Evolutionary conservation across 2,329 filamentous ascomycete genomes (phyloP).

Genomic region (Cercospora zeae-maydis): DNA sequence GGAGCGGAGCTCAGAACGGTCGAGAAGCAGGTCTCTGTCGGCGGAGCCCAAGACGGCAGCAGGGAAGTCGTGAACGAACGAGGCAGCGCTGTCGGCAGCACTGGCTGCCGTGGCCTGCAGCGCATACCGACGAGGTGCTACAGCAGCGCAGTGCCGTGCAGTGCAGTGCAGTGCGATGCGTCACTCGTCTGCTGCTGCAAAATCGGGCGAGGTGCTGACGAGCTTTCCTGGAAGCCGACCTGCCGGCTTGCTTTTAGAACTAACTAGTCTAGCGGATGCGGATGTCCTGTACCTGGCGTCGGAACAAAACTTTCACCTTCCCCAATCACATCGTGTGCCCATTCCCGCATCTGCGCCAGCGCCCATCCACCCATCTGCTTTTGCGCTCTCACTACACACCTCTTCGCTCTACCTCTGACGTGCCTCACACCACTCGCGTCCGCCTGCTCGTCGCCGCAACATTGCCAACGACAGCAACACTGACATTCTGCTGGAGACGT

Average conservation of each 20-base stretch:
- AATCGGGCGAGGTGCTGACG: no score
- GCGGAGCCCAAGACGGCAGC: background rate
- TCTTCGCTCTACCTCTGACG: background rate
- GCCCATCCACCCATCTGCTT: background rate
- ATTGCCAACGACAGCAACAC: background rate
- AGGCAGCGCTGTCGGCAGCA: background rate
- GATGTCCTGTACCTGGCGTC: no score
- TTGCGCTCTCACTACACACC: background rate
- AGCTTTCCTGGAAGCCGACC: no score
- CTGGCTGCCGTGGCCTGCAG: background rate
- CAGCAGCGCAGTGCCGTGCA: no score
- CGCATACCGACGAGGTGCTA: no score
- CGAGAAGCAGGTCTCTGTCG: background rate
- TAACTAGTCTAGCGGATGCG: no score
- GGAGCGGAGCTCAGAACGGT: background rate
- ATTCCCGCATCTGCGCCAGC: background rate
- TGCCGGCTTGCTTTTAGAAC: no score
- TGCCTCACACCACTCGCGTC: background rate
- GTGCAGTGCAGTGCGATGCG: no score
- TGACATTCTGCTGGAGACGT: background rate
- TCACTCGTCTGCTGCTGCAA: background rate
- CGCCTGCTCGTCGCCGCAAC: background rate
- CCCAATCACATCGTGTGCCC: background rate
- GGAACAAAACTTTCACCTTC: background rate
- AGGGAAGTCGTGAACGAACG: background rate